Evolutionary conservation across 1,139 yeast genomes (phyloP).

Genomic region (Nadsonia commutata): DNA sequence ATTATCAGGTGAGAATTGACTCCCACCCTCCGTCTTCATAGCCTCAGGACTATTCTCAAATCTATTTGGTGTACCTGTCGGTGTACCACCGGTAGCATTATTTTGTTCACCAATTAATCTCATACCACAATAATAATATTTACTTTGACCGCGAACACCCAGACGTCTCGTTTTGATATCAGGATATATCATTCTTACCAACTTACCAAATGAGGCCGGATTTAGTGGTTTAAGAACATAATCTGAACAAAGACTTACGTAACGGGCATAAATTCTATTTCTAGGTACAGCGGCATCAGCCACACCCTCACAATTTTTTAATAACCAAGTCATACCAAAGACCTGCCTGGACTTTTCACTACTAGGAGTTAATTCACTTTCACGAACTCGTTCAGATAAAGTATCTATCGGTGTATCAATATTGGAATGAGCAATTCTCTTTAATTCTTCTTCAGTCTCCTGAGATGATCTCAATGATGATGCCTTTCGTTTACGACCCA

Average conservation of each 20-base stretch:
- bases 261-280: conserved; percentile 66
- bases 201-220: conserved; percentile 80
- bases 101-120: conserved; percentile 38
- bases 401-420: conserved; percentile 33
- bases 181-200: conserved; percentile 64
- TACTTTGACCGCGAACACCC: conserved; percentile 80
- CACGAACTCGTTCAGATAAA: conserved; percentile 35
- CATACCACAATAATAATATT: conserved; percentile 84
- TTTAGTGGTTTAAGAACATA: conserved; percentile 55
- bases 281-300: conserved; percentile 71
- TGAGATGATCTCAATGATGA: conserved; percentile 15
- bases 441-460: conserved; percentile 34
- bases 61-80: conserved; percentile 17
- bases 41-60: conserved; percentile 13
- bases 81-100: conserved; percentile 17
- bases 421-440: conserved; percentile 33
- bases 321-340: conserved; percentile 70
- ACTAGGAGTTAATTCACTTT: conserved; percentile 27
- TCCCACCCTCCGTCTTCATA: not conserved
- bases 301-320: conserved; percentile 50
- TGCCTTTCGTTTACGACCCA: conserved; percentile 6
- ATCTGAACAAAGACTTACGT: conserved; percentile 59
- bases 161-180: conserved; percentile 64
- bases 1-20: not conserved
- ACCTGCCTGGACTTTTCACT: conserved; percentile 43